Evolutionary conservation across 768 basidiomycete species (phyloP), one percentile per base, ranked within the genome.

Genomic region (Pleurotus eryngii): DNA sequence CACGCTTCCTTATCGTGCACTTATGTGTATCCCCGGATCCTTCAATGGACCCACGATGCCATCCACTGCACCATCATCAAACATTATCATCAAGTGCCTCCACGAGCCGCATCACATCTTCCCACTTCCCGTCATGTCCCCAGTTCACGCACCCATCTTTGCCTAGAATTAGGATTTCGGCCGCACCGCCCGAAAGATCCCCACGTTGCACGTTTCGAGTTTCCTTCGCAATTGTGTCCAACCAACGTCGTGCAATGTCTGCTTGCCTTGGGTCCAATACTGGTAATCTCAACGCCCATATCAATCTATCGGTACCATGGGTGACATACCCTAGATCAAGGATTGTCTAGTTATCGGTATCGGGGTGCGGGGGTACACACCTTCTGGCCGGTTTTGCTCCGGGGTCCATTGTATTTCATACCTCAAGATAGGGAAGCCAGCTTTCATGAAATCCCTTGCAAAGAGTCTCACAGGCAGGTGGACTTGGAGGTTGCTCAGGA

Each of bases 401-500:
- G 89, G 86, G 0, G 83, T 81, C 86, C 86, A 90, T 30, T 80
- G 73, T 53, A 92, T 85, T 61, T 79, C 73, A 64, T 91, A 92
- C 56, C 89, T 76, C 57, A 87, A 66, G 0, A 89, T 77, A 0
- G 88, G 88, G 65, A 85, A 90, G 1, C 75, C 79, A 1, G 74
- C 77, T 4, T 70, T 67, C 12, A 76, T 67, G 63, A 90, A 68
- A 63, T 91, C 89, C 59, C 82, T 73, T 30, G 78, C 76, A 26
- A 92, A 75, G 39, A 91, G 57, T 39, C 87, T 72, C 39, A 84
- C 78, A 0, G 89, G 89, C 1, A 90, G 66, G 66, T 91, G 77
- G 4, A 91, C 89, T 65, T 88, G 86, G 14, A 76, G 82, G 35
- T 77, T 76, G 59, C 82, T 80, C 61, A 85, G 61, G 30, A 89